Percentiles rank a stretch among this genome's conserved stretches.
These are phyloP conservation scores for Yamadazyma jaroonii DNA, from an alignment of 1,139 yeast genomes.

Conservation along the genomic window DNA sequence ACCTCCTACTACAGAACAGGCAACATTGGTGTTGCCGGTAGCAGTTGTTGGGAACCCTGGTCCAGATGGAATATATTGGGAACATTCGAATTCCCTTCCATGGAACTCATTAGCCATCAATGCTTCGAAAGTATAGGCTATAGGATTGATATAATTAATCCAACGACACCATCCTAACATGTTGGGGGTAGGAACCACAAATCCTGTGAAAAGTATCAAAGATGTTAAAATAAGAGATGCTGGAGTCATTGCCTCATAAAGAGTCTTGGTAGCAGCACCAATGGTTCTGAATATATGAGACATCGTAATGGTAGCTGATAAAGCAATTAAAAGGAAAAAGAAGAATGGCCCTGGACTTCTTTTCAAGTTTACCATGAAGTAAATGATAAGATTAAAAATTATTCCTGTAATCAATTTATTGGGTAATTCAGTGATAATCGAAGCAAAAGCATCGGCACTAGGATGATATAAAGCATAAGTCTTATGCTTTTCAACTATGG, in stretches of 20 bases:
- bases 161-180: constrained; percentile 68
- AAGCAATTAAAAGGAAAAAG: constrained; percentile 43
- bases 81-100: constrained; percentile 47
- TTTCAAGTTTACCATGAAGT: constrained; percentile 57
- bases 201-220: constrained; percentile 58
- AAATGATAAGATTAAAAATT: constrained; percentile 46
- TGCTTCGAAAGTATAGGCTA: constrained; percentile 55
- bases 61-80: constrained; percentile 47
- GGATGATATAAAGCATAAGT: constrained; percentile 65
- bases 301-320: constrained; percentile 50
- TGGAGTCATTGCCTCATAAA: constrained; percentile 61
- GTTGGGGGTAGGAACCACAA: constrained; percentile 52
- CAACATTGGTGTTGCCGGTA: constrained; percentile 28
- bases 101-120: constrained; percentile 57
- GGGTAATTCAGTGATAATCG: constrained; percentile 58
- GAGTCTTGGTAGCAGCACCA: constrained; percentile 54
- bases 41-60: constrained; percentile 39
- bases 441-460: constrained; percentile 62
- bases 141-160: constrained; percentile 58
- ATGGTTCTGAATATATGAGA: constrained; percentile 58
- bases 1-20: constrained; percentile 67
- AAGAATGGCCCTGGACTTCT: constrained; percentile 61
- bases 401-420: constrained; percentile 45
- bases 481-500: constrained; percentile 77
- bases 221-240: constrained; percentile 55